These are phyloP conservation scores for Umbelopsis vinacea DNA, from an alignment of 192 early-diverging fungal species.

Conservation along the genomic window DNA sequence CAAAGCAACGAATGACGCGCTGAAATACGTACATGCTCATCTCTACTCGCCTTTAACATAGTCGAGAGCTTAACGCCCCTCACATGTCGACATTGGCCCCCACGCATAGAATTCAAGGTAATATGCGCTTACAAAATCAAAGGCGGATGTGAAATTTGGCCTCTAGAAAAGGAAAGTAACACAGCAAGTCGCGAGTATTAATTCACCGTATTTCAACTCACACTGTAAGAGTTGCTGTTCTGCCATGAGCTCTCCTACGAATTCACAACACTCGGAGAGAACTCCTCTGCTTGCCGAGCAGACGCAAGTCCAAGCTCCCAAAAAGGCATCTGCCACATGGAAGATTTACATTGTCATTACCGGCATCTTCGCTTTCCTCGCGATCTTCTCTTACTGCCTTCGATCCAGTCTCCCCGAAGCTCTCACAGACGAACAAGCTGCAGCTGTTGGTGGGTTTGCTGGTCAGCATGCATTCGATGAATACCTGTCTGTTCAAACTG, in stretches of 20 bases:
- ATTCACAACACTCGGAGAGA: constrained; percentile 16
- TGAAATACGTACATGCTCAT: too few relatives aligned
- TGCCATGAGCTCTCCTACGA: neutral
- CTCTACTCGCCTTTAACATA: too few relatives aligned
- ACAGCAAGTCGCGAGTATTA: too few relatives aligned
- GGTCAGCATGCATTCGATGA: constrained; percentile 41
- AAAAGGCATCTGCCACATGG: neutral
- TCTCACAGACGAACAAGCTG: constrained; percentile 29
- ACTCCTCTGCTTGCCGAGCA: constrained; percentile 25
- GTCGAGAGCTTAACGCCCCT: too few relatives aligned
- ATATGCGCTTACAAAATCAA: too few relatives aligned
- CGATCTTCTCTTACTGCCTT: neutral
- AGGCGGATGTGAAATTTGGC: too few relatives aligned
- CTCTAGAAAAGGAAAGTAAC: too few relatives aligned
- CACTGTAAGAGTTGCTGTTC: too few relatives aligned
- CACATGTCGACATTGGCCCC: too few relatives aligned
- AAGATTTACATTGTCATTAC: constrained; percentile 22
- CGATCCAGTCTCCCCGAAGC: constrained; percentile 23
- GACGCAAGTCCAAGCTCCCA: neutral
- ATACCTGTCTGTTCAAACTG: constrained; percentile 33
- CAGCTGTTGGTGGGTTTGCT: constrained; percentile 26
- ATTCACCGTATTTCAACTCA: too few relatives aligned
- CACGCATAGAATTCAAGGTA: too few relatives aligned
- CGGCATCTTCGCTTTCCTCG: constrained; percentile 4
- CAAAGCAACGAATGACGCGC: too few relatives aligned